Conservation (phyloP, 805 yeast species). For the Schwanniomyces vanrijiae region DNA sequence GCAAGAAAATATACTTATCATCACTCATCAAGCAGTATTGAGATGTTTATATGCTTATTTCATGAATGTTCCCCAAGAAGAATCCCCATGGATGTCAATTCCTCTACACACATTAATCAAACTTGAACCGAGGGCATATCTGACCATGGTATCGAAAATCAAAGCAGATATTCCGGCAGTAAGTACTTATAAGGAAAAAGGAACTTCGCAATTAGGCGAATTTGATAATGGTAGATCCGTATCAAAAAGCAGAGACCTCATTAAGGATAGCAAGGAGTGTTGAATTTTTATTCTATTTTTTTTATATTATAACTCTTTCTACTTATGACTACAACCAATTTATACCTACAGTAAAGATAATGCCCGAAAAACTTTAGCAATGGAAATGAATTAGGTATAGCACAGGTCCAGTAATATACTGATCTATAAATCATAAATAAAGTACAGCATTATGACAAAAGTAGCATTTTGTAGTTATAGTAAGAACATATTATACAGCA, state of each 20-base stretch:
- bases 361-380: neutral
- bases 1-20: conserved; percentile 92
- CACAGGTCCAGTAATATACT: neutral
- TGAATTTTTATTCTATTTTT: neutral
- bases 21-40: conserved; percentile 96
- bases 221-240: conserved; percentile 32
- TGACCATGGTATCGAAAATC: conserved; percentile 82
- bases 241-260: conserved; percentile 50
- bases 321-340: neutral
- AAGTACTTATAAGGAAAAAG: conserved; percentile 92
- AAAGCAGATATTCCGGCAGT: conserved; percentile 98
- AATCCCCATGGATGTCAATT: conserved; percentile 98
- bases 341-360: neutral
- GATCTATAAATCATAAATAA: neutral
- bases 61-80: conserved; percentile 97
- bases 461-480: neutral
- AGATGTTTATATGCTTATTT: conserved; percentile 96
- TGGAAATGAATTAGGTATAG: neutral
- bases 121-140: conserved; percentile 93
- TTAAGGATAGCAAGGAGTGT: conserved; percentile 32
- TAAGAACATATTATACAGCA: conserved; percentile 7
- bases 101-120: conserved; percentile 94
- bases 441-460: neutral
- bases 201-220: conserved; percentile 70
- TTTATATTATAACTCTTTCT: neutral